These are phyloP conservation scores for Sordariomycetes sp. DNA, from an alignment of 2,329 filamentous ascomycete genomes.

Conservation along the genomic window DNA sequence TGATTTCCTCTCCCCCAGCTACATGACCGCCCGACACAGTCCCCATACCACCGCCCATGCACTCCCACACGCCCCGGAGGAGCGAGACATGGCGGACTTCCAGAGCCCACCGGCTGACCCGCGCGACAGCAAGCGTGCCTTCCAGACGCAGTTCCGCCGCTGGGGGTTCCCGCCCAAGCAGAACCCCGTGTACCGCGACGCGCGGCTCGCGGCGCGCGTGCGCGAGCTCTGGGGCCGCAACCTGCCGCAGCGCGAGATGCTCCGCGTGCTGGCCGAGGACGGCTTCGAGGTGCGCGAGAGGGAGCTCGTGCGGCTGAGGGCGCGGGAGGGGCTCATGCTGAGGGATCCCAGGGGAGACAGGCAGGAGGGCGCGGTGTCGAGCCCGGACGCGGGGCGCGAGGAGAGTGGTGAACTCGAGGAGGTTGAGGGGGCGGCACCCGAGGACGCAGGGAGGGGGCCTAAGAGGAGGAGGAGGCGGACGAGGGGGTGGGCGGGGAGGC, in stretches of 20 bases:
- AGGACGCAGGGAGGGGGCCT: neutral
- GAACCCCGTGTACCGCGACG: slow-evolving; percentile 60
- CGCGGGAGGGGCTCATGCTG: slow-evolving; percentile 58
- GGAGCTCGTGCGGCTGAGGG: slow-evolving; percentile 59
- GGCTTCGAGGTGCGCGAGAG: slow-evolving; percentile 64
- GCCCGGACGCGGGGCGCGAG: neutral
- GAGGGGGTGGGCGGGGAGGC: slow-evolving; percentile 55
- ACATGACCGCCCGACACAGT: too few species aligned
- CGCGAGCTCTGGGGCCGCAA: slow-evolving; percentile 73
- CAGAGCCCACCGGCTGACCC: slow-evolving; percentile 4
- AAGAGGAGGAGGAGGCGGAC: slow-evolving; percentile 31
- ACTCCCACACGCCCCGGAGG: neutral
- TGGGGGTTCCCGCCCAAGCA: slow-evolving; percentile 74
- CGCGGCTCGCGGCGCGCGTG: slow-evolving; percentile 54
- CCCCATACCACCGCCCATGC: neutral
- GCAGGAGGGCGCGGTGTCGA: slow-evolving; percentile 13
- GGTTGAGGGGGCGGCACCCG: neutral
- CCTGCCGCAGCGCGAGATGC: slow-evolving; percentile 61
- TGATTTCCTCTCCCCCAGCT: too few species aligned
- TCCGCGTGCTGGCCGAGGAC: slow-evolving; percentile 57
- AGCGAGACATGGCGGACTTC: slow-evolving; percentile 9
- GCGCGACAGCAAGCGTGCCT: slow-evolving; percentile 56
- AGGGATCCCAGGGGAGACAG: slow-evolving; percentile 49
- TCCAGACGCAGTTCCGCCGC: slow-evolving; percentile 64
- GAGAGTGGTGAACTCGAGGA: neutral